Percentiles rank a stretch among this genome's conserved stretches.
Conservation (phyloP, 2,329 filamentous ascomycete species). For the Xylariales sp. region DNA sequence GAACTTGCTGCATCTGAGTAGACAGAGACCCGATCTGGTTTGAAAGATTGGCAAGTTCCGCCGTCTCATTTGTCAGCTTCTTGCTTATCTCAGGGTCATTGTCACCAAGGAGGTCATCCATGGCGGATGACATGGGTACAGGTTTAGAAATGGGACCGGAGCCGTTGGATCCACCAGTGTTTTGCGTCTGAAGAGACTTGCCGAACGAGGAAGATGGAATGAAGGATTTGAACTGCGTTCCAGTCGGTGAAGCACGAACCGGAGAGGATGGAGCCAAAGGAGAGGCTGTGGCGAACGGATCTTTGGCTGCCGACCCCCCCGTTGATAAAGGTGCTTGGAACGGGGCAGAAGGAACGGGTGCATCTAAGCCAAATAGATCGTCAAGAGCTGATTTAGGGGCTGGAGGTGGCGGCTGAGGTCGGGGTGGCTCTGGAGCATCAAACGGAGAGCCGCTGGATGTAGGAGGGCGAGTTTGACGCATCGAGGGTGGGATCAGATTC, state of each 20-base stretch:
- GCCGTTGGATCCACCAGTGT: constrained; percentile 60
- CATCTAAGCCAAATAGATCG: constrained; percentile 89
- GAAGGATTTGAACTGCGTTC: constrained; percentile 78
- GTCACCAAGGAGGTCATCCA: constrained; percentile 88
- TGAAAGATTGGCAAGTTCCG: constrained; percentile 90
- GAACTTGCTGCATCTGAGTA: constrained; percentile 91
- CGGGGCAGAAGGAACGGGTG: constrained; percentile 48
- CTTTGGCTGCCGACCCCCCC: constrained; percentile 63
- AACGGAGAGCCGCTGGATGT: constrained; percentile 48
- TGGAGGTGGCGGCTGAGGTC: constrained; percentile 28
- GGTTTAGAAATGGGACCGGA: constrained; percentile 35
- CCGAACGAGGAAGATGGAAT: constrained; percentile 90
- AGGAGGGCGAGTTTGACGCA: constrained; percentile 60
- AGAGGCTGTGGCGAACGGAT: constrained; percentile 57
- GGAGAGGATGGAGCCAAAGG: constrained; percentile 49
- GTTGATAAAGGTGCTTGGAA: constrained; percentile 63
- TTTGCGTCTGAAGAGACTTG: constrained; percentile 71
- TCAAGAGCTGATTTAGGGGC: constrained; percentile 78
- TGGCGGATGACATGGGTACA: constrained; percentile 41
- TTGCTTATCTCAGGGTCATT: constrained; percentile 84
- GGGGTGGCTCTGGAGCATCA: constrained; percentile 29
- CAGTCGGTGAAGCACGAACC: constrained; percentile 41
- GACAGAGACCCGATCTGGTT: constrained; percentile 90
- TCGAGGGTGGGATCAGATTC: constrained; percentile 79
- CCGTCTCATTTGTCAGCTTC: constrained; percentile 82